Percentiles rank a stretch among this genome's conserved stretches.
These are phyloP conservation scores for Vachellia collinsii DNA, from an alignment of 306 rosid species.

Conservation along the genomic window DNA sequence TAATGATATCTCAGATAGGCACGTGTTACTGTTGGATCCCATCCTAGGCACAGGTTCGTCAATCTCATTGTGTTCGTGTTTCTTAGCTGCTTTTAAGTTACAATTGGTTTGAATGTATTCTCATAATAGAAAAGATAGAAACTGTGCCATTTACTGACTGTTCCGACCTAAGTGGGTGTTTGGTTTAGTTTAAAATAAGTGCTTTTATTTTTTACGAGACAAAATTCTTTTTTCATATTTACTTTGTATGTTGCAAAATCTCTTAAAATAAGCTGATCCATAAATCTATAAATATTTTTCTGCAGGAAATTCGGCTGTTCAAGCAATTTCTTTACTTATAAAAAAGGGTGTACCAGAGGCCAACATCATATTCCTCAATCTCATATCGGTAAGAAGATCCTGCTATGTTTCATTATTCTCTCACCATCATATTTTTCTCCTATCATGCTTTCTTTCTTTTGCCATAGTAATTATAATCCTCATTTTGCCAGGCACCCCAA, in stretches of 20 bases:
- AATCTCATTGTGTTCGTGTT: slow-evolving; percentile 13
- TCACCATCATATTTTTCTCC: background rate
- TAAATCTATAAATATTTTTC: slow-evolving; percentile 17
- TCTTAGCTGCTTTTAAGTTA: slow-evolving; percentile 3
- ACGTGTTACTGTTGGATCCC: slow-evolving; percentile 94
- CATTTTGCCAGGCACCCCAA: slow-evolving; percentile 83
- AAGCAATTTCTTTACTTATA: slow-evolving; percentile 83
- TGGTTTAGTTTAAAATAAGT: too few species aligned
- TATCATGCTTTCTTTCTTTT: slow-evolving; percentile 16
- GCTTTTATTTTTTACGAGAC: too few species aligned
- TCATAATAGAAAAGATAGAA: background rate
- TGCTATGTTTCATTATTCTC: background rate
- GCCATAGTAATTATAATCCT: slow-evolving; percentile 21
- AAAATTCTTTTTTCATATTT: too few species aligned
- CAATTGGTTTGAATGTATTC: slow-evolving; percentile 3
- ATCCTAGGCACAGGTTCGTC: slow-evolving; percentile 95
- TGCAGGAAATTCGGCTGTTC: slow-evolving; percentile 92
- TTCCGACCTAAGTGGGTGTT: background rate
- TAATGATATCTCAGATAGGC: slow-evolving; percentile 92
- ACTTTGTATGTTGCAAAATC: too few species aligned
- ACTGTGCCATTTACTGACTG: background rate
- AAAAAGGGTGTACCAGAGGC: slow-evolving; percentile 95
- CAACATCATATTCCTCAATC: slow-evolving; percentile 96
- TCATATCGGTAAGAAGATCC: slow-evolving; percentile 89
- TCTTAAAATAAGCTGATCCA: background rate